Evolutionary conservation across 108 stramenopile genomes (phyloP).

Genomic region (Skeletonema marinoi): DNA sequence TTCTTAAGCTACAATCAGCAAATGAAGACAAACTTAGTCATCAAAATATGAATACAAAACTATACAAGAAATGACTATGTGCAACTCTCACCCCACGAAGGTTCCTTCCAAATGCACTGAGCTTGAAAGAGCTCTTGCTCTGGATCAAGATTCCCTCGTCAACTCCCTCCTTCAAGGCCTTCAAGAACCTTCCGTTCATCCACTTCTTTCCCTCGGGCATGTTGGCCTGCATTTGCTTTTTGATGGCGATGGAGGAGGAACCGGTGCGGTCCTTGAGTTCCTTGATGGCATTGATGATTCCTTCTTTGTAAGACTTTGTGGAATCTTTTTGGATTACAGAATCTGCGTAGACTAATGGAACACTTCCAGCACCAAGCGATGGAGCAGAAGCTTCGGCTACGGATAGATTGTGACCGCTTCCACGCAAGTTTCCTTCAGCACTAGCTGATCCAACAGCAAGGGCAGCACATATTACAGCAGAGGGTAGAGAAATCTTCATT

Average conservation of each 20-base stretch:
- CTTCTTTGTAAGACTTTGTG: slow-evolving; percentile 58
- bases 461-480: too few species aligned
- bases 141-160: background rate
- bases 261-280: slow-evolving; percentile 43
- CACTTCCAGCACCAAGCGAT: too few species aligned
- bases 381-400: too few species aligned
- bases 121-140: slow-evolving; percentile 31
- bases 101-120: slow-evolving; percentile 50
- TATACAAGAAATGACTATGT: too few species aligned
- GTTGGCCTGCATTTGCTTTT: background rate
- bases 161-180: background rate
- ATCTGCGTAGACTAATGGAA: too few species aligned
- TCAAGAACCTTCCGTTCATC: background rate
- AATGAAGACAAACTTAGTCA: background rate
- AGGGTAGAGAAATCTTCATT: too few species aligned
- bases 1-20: slow-evolving; percentile 24
- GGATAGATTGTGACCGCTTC: too few species aligned
- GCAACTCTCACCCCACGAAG: too few species aligned
- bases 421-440: too few species aligned
- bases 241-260: slow-evolving; percentile 3
- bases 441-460: too few species aligned
- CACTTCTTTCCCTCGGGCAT: background rate
- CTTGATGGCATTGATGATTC: slow-evolving; percentile 47
- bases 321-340: too few species aligned
- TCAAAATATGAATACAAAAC: too few species aligned